A percentile compares a stretch with the other conserved stretches of the same genome.
Evolutionary conservation across 306 rosid genomes (phyloP).

Genomic region (Cicer pinnatifidum): DNA sequence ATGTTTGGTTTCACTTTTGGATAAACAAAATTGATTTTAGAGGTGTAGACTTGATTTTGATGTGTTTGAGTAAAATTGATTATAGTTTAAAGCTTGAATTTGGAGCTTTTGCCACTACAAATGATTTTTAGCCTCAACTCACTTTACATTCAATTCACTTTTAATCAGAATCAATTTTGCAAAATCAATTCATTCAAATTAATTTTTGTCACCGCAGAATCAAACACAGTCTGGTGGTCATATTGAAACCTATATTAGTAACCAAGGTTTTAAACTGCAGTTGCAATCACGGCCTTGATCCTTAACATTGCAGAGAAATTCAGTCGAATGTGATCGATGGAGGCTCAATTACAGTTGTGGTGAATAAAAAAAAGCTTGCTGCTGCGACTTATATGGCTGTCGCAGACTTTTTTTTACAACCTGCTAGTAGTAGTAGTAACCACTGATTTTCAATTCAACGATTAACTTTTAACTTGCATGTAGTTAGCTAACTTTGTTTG

Average conservation of each 20-base stretch:
- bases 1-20: no score
- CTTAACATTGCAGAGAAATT: background rate
- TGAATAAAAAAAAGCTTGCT: background rate
- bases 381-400: background rate
- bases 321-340: background rate
- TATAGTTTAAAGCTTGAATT: no score
- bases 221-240: no score
- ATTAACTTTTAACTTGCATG: slow-evolving; percentile 15
- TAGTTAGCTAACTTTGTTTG: slow-evolving; percentile 31
- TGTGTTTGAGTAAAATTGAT: no score
- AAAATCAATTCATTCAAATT: no score
- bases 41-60: no score
- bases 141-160: no score
- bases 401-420: background rate
- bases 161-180: no score
- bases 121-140: no score
- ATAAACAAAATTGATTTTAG: no score
- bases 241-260: background rate
- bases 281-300: background rate
- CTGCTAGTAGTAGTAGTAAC: background rate
- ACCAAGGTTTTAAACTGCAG: background rate
- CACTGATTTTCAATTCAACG: background rate
- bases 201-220: no score
- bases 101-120: no score
- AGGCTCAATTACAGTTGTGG: background rate